Conservation (phyloP, 805 yeast genomes). For the Ogataea angusta region DNA sequence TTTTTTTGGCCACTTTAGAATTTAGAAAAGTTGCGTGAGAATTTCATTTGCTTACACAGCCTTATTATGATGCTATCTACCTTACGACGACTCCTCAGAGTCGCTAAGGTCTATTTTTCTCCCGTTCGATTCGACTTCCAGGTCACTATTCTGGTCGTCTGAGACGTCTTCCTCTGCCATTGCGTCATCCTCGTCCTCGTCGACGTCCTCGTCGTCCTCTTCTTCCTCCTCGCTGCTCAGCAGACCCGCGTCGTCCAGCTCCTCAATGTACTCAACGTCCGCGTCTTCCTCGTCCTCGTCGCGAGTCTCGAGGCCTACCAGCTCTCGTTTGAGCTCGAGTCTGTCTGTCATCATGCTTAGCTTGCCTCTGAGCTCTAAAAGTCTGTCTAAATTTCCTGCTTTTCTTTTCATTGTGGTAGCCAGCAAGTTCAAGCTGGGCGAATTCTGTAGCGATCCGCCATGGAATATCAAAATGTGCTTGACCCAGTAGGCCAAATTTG, state of each 20-base stretch:
- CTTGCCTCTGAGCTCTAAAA: constrained; percentile 50
- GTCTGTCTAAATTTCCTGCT: constrained; percentile 46
- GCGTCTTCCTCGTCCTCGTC: constrained; percentile 31
- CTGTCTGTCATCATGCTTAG: constrained; percentile 45
- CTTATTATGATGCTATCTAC: constrained; percentile 1
- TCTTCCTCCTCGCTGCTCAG: constrained; percentile 24
- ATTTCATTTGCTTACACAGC: constrained; percentile 10
- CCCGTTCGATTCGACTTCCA: constrained; percentile 33
- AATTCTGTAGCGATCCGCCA: constrained; percentile 45
- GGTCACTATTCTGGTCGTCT: constrained; percentile 42
- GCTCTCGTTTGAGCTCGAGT: constrained; percentile 39
- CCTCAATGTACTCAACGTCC: constrained; percentile 61
- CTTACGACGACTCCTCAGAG: constrained; percentile 19
- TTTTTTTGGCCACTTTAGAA: constrained; percentile 1
- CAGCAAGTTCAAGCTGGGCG: constrained; percentile 45
- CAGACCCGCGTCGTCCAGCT: constrained; percentile 50
- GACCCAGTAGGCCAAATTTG: constrained; percentile 51
- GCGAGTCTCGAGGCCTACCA: constrained; percentile 29
- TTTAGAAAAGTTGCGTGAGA: constrained; percentile 17
- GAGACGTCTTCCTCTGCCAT: constrained; percentile 43
- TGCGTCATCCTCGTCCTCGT: constrained; percentile 39
- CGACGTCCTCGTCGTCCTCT: constrained; percentile 24
- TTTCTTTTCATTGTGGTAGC: constrained; percentile 47
- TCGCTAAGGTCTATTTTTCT: constrained; percentile 12
- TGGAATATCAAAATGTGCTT: constrained; percentile 55